Base-by-base conservation (phyloP, 331 rosid species). In the Acacia concinna region DNA sequence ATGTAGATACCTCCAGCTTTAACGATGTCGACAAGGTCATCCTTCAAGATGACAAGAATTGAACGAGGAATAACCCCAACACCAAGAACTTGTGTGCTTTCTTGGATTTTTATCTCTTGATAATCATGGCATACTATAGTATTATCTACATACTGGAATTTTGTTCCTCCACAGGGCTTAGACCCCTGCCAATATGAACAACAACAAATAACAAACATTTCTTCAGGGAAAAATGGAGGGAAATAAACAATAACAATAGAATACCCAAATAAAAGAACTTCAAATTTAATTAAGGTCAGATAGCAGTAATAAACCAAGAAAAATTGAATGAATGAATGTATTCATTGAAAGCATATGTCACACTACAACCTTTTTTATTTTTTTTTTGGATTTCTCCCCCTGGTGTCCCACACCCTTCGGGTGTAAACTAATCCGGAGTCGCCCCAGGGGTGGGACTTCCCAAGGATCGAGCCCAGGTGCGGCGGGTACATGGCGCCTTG, bases 61-160 rank as follows among this genome's bases (percentile, higher is more conserved):
- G 99, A 86, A 65, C 99, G 99, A 78, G 99, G 99, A 82, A 95
- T 95, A 25, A 95, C 96, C 67, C 98, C 97, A 78, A 92, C 97
- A 65, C 97, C 94, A 79, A 95, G 79, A 66, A 95, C 88, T 73
- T 92, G 94, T 23, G 97, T 91, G 74, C 90, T 95, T 86, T 95
- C 97, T 86, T 95, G 99, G 54, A 95, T 88, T 89, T 95, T 95
- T 80, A 95, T 95, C 85, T 95, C 97, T 79, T 95, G 97, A 84
- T 92, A 92, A 84, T 95, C 98, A 83, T 92, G 97, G 81, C 94
- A 90, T 78, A 87, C 90, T 60, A 91, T 88, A 71, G 97, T 89
- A 73, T 93, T 91, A 66, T 95, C 97, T 81, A 87, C 81, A 80
- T 85, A 91, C 81, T 78, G 84, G 71, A 92, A 95, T 74, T 89